phyloP scores from a whole-genome alignment of 345 rosid genomes.

The Eucalyptus sideroxylon region DNA sequence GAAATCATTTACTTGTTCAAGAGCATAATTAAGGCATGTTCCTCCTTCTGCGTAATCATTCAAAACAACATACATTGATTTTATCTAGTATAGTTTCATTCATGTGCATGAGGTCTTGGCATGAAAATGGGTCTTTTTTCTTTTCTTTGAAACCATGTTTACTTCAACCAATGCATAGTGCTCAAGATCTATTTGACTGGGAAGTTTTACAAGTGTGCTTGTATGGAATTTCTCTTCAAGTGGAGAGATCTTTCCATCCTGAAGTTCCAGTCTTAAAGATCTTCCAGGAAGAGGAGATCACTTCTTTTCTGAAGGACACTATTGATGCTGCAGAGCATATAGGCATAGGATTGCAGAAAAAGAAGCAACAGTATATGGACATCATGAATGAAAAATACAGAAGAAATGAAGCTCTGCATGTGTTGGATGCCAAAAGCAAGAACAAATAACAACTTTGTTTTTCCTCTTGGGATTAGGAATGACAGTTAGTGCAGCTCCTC shows the following conservation, averaged over 20 bases:
- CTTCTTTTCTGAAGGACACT: not conserved
- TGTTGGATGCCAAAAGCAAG: not conserved
- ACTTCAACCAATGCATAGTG: not conserved
- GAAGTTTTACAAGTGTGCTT: not conserved
- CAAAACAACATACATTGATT: not conserved
- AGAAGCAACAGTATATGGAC: not conserved
- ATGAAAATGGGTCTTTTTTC: not conserved
- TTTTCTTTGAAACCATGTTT: not conserved
- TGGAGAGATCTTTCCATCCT: not conserved
- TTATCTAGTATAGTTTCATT: not conserved
- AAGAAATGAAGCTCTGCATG: not conserved
- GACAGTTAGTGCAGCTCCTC: not conserved
- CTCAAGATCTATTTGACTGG: not conserved
- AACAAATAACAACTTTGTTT: not conserved
- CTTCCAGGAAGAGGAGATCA: not conserved
- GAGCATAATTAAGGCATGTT: not conserved
- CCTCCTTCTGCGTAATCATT: not conserved
- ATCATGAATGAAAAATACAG: not conserved
- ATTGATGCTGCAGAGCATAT: not conserved
- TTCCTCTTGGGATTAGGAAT: not conserved
- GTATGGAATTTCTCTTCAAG: not conserved
- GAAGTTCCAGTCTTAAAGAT: not conserved
- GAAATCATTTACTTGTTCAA: not conserved
- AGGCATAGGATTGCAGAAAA: not conserved
- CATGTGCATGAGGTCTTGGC: not conserved